Conservation (phyloP, 225 moss, liverwort and hornwort genomes). For the Asterella californica region DNA sequence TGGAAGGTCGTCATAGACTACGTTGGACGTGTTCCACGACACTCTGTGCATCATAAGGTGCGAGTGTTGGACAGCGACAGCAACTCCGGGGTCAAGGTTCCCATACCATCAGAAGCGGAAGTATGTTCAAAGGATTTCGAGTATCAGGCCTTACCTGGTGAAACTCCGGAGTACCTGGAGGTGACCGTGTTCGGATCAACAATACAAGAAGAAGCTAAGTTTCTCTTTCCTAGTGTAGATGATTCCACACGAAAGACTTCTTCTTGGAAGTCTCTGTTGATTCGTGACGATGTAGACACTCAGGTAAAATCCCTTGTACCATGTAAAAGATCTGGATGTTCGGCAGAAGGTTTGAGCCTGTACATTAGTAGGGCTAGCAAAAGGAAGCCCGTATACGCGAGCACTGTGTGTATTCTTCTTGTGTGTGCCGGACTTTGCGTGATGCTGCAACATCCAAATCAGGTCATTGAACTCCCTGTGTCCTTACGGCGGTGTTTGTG, state of each 20-base stretch:
- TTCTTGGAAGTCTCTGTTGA: slow-evolving; percentile 13
- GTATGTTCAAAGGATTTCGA: background rate
- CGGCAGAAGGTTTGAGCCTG: slow-evolving; percentile 18
- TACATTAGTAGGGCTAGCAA: slow-evolving; percentile 44
- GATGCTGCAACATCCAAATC: slow-evolving; percentile 56
- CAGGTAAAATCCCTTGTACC: slow-evolving; percentile 12
- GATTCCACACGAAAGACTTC: background rate
- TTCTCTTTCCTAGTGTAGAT: slow-evolving; percentile 14
- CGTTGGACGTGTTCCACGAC: slow-evolving; percentile 10
- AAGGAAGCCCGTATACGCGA: slow-evolving; percentile 40
- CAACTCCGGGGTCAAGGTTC: background rate
- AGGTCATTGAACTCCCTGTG: slow-evolving; percentile 47
- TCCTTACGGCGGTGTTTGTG: slow-evolving; percentile 51
- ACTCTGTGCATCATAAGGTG: background rate
- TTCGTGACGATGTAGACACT: background rate
- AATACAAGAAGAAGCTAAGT: slow-evolving; percentile 14
- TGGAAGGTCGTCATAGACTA: slow-evolving; percentile 22
- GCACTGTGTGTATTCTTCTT: slow-evolving; percentile 50
- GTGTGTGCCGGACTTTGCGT: slow-evolving; percentile 69
- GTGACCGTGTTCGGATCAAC: background rate
- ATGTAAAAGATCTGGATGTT: slow-evolving; percentile 12
- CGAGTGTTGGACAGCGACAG: background rate
- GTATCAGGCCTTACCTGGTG: background rate
- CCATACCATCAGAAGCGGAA: background rate
- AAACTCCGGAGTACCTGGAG: background rate